Evolutionary conservation across 345 rosid genomes (phyloP).

Genomic region (Erodium maritimum): DNA sequence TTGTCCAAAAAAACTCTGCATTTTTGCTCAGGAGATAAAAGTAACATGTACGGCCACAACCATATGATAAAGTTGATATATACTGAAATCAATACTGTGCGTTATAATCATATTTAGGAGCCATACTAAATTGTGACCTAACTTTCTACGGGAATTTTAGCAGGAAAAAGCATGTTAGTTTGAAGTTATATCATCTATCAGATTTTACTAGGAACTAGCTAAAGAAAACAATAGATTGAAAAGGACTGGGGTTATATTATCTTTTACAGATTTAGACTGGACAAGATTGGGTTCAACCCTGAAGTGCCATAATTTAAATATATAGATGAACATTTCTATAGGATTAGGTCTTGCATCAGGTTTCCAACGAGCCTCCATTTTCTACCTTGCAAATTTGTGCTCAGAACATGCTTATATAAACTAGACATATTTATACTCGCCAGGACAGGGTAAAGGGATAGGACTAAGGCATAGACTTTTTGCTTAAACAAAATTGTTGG

Average conservation of each 20-base stretch:
- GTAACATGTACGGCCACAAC: neutral
- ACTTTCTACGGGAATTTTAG: neutral
- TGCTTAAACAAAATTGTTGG: neutral
- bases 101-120: neutral
- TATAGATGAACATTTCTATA: too few relatives aligned
- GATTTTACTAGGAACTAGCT: too few relatives aligned
- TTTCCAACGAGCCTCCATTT: too few relatives aligned
- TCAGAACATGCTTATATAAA: too few relatives aligned
- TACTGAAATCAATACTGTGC: neutral
- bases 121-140: neutral
- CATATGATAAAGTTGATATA: neutral
- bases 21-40: too few relatives aligned
- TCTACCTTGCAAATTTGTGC: too few relatives aligned
- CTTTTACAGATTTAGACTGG: neutral
- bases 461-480: neutral
- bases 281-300: neutral
- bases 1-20: neutral
- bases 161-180: neutral
- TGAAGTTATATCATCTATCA: neutral
- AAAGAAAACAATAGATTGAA: too few relatives aligned
- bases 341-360: too few relatives aligned
- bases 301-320: too few relatives aligned
- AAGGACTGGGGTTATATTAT: too few relatives aligned
- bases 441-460: neutral
- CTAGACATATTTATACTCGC: neutral